Evolutionary conservation across 2,329 filamentous ascomycete species (phyloP).

Genomic region (Chaetomiaceae sp.): DNA sequence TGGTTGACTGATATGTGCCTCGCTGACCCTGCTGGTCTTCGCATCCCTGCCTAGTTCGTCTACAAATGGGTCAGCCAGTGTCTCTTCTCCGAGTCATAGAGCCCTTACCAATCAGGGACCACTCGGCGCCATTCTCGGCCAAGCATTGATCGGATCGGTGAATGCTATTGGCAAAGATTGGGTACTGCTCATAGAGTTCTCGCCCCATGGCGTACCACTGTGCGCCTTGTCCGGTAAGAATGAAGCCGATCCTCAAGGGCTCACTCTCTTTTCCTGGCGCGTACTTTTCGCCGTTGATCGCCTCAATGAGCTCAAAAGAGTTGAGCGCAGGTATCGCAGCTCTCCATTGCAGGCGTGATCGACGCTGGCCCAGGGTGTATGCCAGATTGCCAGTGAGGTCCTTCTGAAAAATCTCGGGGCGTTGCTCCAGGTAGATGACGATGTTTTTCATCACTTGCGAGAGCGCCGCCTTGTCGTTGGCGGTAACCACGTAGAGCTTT

Average conservation of each 20-base stretch:
- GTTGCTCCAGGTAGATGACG: slow-evolving; percentile 39
- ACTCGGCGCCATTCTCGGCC: slow-evolving; percentile 29
- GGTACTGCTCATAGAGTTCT: slow-evolving; percentile 37
- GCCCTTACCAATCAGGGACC: slow-evolving; percentile 31
- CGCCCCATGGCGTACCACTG: slow-evolving; percentile 41
- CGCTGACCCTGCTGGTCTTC: slow-evolving; percentile 29
- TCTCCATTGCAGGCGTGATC: slow-evolving; percentile 41
- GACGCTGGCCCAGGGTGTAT: slow-evolving; percentile 43
- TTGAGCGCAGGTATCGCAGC: slow-evolving; percentile 40
- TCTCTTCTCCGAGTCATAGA: not conserved
- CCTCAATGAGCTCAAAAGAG: slow-evolving; percentile 41
- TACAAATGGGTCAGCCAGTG: slow-evolving; percentile 13
- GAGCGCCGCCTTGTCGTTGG: slow-evolving; percentile 37
- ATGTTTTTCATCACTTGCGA: slow-evolving; percentile 36
- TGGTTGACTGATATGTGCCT: slow-evolving; percentile 29
- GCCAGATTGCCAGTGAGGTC: slow-evolving; percentile 43
- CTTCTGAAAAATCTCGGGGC: slow-evolving; percentile 40
- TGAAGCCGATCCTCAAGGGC: slow-evolving; percentile 35
- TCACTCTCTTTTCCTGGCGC: slow-evolving; percentile 35
- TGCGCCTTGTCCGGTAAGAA: slow-evolving; percentile 40
- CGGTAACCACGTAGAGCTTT: slow-evolving; percentile 41
- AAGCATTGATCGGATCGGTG: slow-evolving; percentile 34
- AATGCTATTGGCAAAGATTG: slow-evolving; percentile 33
- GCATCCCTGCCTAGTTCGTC: slow-evolving; percentile 35
- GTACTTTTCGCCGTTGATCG: slow-evolving; percentile 37